Conservation (phyloP, 2,329 filamentous ascomycete genomes). For the Aspergillus nomiae region DNA sequence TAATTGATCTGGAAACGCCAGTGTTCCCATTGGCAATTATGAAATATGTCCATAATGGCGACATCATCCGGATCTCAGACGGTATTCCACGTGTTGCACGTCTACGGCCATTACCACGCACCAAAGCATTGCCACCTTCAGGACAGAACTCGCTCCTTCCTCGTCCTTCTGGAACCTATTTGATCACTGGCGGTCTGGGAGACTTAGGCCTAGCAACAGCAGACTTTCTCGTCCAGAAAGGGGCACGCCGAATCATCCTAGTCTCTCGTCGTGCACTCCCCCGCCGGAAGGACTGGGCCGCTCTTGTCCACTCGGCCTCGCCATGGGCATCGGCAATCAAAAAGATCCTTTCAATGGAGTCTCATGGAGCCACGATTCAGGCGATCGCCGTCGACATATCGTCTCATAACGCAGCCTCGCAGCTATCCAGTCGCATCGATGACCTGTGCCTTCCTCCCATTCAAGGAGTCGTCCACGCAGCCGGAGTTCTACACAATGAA, state of each 20-base stretch:
- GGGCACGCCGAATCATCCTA: conserved; percentile 45
- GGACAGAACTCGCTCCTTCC: conserved; percentile 2
- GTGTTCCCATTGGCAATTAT: conserved; percentile 39
- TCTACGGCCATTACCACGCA: conserved; percentile 23
- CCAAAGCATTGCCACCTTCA: background rate
- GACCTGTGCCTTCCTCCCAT: conserved; percentile 6
- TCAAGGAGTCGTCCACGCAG: conserved; percentile 12
- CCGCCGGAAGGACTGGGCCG: conserved; percentile 31
- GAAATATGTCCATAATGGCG: conserved; percentile 41
- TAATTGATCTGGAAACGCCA: conserved; percentile 40
- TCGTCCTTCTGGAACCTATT: conserved; percentile 39
- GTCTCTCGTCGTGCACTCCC: conserved; percentile 43
- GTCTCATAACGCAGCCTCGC: background rate
- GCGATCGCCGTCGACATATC: background rate
- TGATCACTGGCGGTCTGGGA: conserved; percentile 48
- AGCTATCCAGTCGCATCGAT: background rate
- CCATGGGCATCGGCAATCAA: background rate
- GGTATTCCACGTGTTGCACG: conserved; percentile 37
- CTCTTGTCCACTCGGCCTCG: background rate
- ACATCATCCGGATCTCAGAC: conserved; percentile 44
- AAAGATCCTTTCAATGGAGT: conserved; percentile 3
- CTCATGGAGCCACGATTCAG: background rate
- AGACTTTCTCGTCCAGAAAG: conserved; percentile 42
- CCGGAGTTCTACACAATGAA: conserved; percentile 7
- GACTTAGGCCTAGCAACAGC: conserved; percentile 43